Evolutionary conservation across 306 rosid species (phyloP).

Genomic region (Casuarina equisetifolia): DNA sequence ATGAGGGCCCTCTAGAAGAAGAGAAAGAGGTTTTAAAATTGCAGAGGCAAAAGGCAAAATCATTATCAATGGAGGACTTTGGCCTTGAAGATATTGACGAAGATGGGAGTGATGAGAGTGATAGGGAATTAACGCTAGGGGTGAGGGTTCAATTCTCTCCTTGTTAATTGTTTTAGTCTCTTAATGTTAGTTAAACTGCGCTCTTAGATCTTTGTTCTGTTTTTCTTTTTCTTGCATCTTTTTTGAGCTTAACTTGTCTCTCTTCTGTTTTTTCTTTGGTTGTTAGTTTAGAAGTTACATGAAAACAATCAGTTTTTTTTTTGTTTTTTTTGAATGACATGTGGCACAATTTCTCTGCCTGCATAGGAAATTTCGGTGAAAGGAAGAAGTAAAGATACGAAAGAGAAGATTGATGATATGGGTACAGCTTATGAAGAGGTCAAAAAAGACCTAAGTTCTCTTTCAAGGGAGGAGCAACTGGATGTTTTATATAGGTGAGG

Average conservation of each 20-base stretch:
- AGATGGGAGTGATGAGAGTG: not conserved
- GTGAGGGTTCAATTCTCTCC: constrained; percentile 24
- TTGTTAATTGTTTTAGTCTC: not conserved
- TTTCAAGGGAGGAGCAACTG: constrained; percentile 80
- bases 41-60: constrained; percentile 30
- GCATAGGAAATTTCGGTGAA: constrained; percentile 61
- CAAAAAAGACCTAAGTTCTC: constrained; percentile 67
- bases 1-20: constrained; percentile 73
- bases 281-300: not conserved
- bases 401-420: constrained; percentile 35
- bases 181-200: not conserved
- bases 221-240: not conserved
- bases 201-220: not conserved
- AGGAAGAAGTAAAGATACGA: constrained; percentile 33
- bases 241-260: not conserved
- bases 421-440: constrained; percentile 40
- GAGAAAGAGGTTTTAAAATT: constrained; percentile 58
- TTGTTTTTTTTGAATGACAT: constrained; percentile 6
- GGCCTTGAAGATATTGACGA: not conserved
- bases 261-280: not conserved
- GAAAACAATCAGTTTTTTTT: not conserved
- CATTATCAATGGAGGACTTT: not conserved
- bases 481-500: constrained; percentile 55
- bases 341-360: not conserved
- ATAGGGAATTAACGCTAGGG: constrained; percentile 6